Conservation (phyloP, 2,329 filamentous ascomycete genomes). For the Colletotrichum lupini region DNA sequence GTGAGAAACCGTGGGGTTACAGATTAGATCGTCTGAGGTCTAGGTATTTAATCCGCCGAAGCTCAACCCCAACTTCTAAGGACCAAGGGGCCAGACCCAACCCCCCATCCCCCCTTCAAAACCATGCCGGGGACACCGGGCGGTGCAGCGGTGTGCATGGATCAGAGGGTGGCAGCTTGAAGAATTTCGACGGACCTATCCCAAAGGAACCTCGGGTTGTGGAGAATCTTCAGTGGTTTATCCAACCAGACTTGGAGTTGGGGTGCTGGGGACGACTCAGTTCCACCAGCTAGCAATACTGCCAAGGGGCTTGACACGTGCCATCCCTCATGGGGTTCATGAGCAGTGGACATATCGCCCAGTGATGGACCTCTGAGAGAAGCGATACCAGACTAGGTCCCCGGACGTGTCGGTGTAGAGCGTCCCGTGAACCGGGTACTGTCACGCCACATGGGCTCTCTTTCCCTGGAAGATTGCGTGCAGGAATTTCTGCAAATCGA, state of each 20-base stretch:
- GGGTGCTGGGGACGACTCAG: neutral
- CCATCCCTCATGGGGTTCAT: neutral
- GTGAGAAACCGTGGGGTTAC: neutral
- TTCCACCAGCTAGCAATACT: neutral
- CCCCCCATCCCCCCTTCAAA: neutral
- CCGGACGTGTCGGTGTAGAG: neutral
- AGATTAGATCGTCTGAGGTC: neutral
- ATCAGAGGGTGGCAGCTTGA: neutral
- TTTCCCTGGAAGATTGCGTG: neutral
- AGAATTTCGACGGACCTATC: neutral
- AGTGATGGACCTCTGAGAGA: neutral
- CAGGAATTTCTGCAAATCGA: neutral
- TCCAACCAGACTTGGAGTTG: neutral
- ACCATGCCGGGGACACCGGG: neutral
- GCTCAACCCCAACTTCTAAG: neutral
- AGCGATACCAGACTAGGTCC: neutral
- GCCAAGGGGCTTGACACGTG: constrained; percentile 1
- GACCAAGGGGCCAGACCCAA: neutral
- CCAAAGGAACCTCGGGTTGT: neutral
- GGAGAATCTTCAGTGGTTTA: neutral
- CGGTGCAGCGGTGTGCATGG: neutral
- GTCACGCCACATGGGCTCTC: neutral
- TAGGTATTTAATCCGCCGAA: neutral
- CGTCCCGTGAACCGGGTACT: neutral
- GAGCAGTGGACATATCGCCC: neutral